Evolutionary conservation across 1,139 yeast species (phyloP), one percentile per base, ranked within the genome.

Genomic region (Taphrina deformans): DNA sequence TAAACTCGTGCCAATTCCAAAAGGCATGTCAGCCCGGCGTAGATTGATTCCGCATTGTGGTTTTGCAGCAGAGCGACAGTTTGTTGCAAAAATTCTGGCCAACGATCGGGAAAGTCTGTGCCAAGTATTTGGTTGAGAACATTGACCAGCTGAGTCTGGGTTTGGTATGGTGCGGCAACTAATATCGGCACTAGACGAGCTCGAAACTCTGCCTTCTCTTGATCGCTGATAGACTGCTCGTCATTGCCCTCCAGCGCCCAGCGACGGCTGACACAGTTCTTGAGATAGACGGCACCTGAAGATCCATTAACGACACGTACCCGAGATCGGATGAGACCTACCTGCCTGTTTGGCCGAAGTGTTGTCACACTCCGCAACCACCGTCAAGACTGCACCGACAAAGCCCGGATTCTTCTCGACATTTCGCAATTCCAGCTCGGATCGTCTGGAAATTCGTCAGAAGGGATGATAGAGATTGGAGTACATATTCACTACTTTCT

Each of bases 221-320:
- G 69, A 82, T 90, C 9, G 79, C 79, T 69, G 84, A 87, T 18
- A 90, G 84, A 14, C 67, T 65, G 5, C 29, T n/a, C n/a, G 14
- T 38, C 29, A 61, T 33, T 26, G 48, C 65, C 26, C 70, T 65
- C 23, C 73, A 71, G 3, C 24, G 72, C 72, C 98, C 98, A 93
- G 68, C 82, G 81, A 66, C 83, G 82, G 14, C 82, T 77, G 29
- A 91, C 80, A 67, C 86, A 80, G 74, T 93, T 93, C 74, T 93
- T 93, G 77, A 93, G 85, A 75, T 86, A 92, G 31, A 93, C 87
- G 0, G 96, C 96, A 18, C 96, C 89, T 12, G 96, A 35, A 12
- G 35, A 21, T 21, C 26, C 14, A n/a, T 44, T 21, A n/a, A n/a
- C n/a, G n/a, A n/a, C n/a, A n/a, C n/a, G n/a, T n/a, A n/a, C n/a